These are phyloP conservation scores for Penicillium lagena DNA, from an alignment of 495 filamentous ascomycete species.

Conservation along the genomic window DNA sequence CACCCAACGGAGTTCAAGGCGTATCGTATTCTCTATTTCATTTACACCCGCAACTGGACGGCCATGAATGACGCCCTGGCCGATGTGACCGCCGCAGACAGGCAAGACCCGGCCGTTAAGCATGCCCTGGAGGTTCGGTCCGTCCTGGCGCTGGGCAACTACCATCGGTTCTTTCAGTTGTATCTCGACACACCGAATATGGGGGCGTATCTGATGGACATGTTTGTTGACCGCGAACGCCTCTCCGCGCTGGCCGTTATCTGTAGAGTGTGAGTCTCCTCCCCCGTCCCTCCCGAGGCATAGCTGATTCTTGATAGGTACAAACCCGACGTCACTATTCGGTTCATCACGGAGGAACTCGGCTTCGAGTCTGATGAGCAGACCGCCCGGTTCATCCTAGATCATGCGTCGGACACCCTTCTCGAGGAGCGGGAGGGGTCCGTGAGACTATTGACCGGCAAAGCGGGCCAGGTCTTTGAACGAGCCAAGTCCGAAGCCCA, in stretches of 20 bases:
- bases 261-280: constrained; percentile 78
- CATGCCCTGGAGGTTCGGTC: constrained; percentile 91
- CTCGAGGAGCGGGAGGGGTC: constrained; percentile 70
- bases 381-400: constrained; percentile 79
- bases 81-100: constrained; percentile 96
- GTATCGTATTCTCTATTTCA: constrained; percentile 99
- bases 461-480: constrained; percentile 70
- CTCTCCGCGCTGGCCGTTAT: constrained; percentile 83
- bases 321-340: constrained; percentile 79
- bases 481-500: constrained; percentile 63
- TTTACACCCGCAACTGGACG: constrained; percentile 96
- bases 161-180: constrained; percentile 92
- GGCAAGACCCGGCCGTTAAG: constrained; percentile 72
- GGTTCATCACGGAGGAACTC: constrained; percentile 92
- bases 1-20: constrained; percentile 95
- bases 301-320: constrained; percentile 58
- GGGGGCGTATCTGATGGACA: constrained; percentile 98
- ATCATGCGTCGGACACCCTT: constrained; percentile 66
- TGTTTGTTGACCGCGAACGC: constrained; percentile 93
- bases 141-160: constrained; percentile 86
- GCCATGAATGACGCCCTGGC: constrained; percentile 96
- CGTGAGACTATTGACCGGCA: constrained; percentile 67
- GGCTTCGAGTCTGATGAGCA: constrained; percentile 91
- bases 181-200: constrained; percentile 94
- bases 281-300: neutral